Evolutionary conservation across 208 protist genomes (phyloP), one percentile per base, ranked within the genome.

Genomic region (Trypanosoma congolense): DNA sequence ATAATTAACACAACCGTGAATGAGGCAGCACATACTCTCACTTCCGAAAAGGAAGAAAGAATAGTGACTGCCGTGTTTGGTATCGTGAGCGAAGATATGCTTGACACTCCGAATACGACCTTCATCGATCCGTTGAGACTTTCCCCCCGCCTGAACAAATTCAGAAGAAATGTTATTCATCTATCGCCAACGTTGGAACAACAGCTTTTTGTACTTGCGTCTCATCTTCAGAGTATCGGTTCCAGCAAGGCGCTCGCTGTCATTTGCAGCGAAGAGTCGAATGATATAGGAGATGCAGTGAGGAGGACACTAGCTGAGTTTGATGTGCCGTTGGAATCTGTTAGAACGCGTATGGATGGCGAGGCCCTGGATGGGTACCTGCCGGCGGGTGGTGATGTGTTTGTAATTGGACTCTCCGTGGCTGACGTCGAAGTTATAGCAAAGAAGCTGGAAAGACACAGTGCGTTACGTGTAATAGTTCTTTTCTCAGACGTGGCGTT

Each of bases 181-280:
- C 42, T 71, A 1, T 53, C 47, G 18, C 48, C 63, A 6, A 70
- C 63, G 14, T n/a, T 70, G 30, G 63, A 70, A 45, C 63, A 63
- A 38, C 38, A 70, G 31, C 19, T 70, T 28, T 60, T 57, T 47
- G 63, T 63, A 18, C 2, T 70, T 22, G 28, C 38, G 43, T 1
- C 54, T 36, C 55, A 61, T 30, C 45, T 68, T 22, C 25, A 29
- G 22, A 55, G 16, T 2, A 53, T 3, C 16, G 49, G 24, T 35
- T n/a, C 6, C 1, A 31, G 29, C 0, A 30, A 9, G 18, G 38
- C 25, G 1, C 16, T 52, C 29, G 60, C 43, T 8, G 30, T 65
- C 1, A 51, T 65, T 14, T 33, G 59, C 14, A 25, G 50, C 42
- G 12, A 21, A 9, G 40, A 51, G 2, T 22, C 38, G 18, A 12